phyloP scores from a whole-genome alignment of 2,329 filamentous ascomycete species.

The Diaporthe velutina region DNA sequence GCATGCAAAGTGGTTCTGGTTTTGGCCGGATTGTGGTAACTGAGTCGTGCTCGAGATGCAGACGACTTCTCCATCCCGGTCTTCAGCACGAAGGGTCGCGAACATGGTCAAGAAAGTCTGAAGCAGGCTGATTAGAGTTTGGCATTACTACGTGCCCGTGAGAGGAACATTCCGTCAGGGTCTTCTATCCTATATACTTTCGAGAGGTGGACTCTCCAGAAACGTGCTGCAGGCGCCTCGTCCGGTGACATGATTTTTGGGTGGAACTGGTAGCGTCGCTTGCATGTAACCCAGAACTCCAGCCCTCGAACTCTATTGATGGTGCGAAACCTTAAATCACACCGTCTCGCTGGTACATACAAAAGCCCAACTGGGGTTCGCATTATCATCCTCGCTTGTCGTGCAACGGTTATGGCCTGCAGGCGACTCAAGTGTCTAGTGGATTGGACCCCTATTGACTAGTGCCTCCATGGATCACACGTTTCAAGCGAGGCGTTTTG shows the following conservation, averaged over 20 bases:
- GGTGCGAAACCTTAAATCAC: slow-evolving; percentile 17
- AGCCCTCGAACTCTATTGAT: slow-evolving; percentile 10
- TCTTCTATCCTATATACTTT: slow-evolving; percentile 13
- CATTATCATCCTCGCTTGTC: slow-evolving; percentile 3
- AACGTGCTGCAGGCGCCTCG: background rate
- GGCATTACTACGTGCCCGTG: background rate
- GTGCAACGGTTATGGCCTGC: background rate
- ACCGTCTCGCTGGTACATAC: background rate
- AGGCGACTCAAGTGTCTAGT: slow-evolving; percentile 13
- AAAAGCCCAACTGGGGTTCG: background rate
- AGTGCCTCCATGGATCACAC: background rate
- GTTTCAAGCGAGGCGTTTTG: slow-evolving; percentile 19
- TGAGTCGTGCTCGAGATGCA: slow-evolving; percentile 29
- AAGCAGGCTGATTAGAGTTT: slow-evolving; percentile 12
- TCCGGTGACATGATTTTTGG: background rate
- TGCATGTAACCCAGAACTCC: background rate
- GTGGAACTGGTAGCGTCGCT: background rate
- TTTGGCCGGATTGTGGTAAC: slow-evolving; percentile 27
- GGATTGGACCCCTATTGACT: background rate
- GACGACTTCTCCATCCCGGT: slow-evolving; percentile 11
- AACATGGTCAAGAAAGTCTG: background rate
- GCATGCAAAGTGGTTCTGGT: slow-evolving; percentile 20
- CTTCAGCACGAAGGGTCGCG: slow-evolving; percentile 21
- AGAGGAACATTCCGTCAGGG: background rate
- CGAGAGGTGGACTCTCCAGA: background rate